Conservation (phyloP, 2,329 filamentous ascomycete species). For the Sporothrix mexicana region DNA sequence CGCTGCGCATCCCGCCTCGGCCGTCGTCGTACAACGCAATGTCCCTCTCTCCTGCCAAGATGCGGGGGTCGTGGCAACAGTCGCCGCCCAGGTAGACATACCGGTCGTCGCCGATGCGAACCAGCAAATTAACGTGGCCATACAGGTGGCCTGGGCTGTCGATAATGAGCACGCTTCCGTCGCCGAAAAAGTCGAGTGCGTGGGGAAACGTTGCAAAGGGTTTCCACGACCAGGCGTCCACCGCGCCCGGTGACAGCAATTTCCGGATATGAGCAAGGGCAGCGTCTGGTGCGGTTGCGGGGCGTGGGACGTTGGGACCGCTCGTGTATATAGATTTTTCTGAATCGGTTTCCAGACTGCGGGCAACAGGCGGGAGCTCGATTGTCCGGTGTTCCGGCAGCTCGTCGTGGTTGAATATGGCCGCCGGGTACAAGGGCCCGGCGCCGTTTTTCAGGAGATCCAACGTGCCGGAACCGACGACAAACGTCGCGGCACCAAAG, state of each 20-base stretch:
- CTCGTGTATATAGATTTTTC: background rate
- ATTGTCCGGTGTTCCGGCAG: background rate
- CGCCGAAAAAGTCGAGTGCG: conserved; percentile 54
- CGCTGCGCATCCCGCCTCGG: background rate
- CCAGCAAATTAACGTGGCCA: conserved; percentile 58
- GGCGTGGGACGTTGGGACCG: background rate
- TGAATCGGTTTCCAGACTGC: no score
- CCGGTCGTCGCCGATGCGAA: conserved; percentile 46
- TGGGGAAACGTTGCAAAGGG: conserved; percentile 53
- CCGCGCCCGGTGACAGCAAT: no score
- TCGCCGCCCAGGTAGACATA: conserved; percentile 60
- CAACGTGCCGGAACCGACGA: conserved; percentile 56
- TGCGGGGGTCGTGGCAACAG: conserved; percentile 58
- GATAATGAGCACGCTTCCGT: conserved; percentile 54
- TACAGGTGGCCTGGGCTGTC: conserved; percentile 58
- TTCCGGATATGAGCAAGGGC: no score
- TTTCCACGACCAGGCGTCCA: conserved; percentile 45
- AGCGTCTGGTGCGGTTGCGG: background rate
- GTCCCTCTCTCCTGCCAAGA: conserved; percentile 49
- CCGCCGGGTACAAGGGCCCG: background rate
- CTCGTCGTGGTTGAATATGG: conserved; percentile 18
- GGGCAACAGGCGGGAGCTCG: background rate
- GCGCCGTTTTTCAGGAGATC: conserved; percentile 47
- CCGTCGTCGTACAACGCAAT: conserved; percentile 38
- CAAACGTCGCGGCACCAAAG: conserved; percentile 55